Evolutionary conservation across 2,329 filamentous ascomycete genomes (phyloP).

Genomic region (Paraphaeosphaeria minitans): DNA sequence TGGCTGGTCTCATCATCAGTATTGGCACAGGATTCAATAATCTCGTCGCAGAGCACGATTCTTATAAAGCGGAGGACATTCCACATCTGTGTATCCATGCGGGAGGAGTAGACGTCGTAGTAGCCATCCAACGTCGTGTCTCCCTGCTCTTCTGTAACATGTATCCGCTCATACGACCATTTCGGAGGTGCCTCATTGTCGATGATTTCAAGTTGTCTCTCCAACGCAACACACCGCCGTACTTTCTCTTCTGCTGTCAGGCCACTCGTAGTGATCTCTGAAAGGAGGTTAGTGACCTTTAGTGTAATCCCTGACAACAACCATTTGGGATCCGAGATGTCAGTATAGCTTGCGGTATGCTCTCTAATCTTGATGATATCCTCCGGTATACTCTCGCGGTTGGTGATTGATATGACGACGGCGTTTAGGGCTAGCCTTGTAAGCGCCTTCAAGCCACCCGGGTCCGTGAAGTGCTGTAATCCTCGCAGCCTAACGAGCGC

Average conservation of each 20-base stretch:
- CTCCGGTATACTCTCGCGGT: slow-evolving; percentile 22
- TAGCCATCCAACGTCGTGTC: slow-evolving; percentile 16
- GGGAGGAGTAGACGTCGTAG: slow-evolving; percentile 38
- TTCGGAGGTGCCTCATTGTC: slow-evolving; percentile 24
- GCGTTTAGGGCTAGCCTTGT: slow-evolving; percentile 32
- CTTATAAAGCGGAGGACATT: slow-evolving; percentile 39
- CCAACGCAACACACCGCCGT: slow-evolving; percentile 24
- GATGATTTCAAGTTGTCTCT: slow-evolving; percentile 29
- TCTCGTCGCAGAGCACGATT: slow-evolving; percentile 39
- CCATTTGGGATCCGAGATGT: slow-evolving; percentile 39
- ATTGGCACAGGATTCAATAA: slow-evolving; percentile 17
- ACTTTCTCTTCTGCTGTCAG: slow-evolving; percentile 23
- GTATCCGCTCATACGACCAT: slow-evolving; percentile 21
- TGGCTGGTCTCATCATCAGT: slow-evolving; percentile 4
- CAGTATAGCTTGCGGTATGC: slow-evolving; percentile 28
- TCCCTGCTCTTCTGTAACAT: slow-evolving; percentile 7
- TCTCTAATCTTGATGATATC: slow-evolving; percentile 26
- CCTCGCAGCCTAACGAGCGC: slow-evolving; percentile 30
- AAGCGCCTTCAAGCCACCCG: slow-evolving; percentile 21
- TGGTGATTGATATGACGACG: slow-evolving; percentile 36
- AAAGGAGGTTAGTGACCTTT: slow-evolving; percentile 30
- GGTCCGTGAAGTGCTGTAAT: slow-evolving; percentile 20
- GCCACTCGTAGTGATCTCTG: slow-evolving; percentile 17
- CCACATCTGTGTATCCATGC: slow-evolving; percentile 36
- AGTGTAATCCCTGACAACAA: slow-evolving; percentile 33